These are phyloP conservation scores for Pyrus betulifolia DNA, from an alignment of 306 rosid species.

Conservation along the genomic window DNA sequence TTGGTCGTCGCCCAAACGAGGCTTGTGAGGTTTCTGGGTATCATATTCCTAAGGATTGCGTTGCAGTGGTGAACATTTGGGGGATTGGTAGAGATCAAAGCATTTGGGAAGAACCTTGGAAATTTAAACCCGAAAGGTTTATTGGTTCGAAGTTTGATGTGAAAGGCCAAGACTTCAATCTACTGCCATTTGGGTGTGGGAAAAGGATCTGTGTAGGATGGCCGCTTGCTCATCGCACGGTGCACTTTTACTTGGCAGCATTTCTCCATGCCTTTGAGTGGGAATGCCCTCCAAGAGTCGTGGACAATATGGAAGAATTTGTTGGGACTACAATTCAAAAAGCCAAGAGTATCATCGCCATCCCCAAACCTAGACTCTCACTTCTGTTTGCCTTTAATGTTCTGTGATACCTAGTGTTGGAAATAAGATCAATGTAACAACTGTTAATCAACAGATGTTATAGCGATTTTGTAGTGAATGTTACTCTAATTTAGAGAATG, in stretches of 20 bases:
- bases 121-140: background rate
- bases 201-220: background rate
- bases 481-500: too few relatives aligned
- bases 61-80: background rate
- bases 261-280: background rate
- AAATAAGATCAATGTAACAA: too few relatives aligned
- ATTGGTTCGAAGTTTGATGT: background rate
- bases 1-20: background rate
- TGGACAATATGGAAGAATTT: background rate
- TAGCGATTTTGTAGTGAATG: too few relatives aligned
- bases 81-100: background rate
- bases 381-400: background rate
- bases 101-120: background rate
- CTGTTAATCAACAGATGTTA: too few relatives aligned
- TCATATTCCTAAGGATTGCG: background rate
- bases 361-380: background rate
- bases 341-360: background rate
- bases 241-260: background rate
- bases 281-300: background rate
- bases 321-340: background rate
- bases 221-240: background rate
- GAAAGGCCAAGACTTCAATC: background rate
- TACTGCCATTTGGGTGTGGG: background rate
- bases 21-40: background rate
- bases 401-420: background rate